Percentiles rank a stretch among this genome's conserved stretches.
Conservation (phyloP, 2,329 filamentous ascomycete genomes). For the Zasmidium angulare region DNA sequence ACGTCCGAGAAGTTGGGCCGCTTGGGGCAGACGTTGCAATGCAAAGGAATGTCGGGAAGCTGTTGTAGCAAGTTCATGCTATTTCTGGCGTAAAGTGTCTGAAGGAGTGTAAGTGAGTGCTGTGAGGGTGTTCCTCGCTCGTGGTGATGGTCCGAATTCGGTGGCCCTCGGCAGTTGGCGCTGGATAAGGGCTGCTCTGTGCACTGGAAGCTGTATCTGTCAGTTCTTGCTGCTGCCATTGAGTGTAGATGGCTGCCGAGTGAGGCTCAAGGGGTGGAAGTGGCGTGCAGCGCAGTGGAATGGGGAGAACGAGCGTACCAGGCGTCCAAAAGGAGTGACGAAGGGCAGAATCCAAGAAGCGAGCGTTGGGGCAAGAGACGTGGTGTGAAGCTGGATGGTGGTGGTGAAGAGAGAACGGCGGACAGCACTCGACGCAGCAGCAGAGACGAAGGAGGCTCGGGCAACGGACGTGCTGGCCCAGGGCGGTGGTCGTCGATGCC, state of each 20-base stretch:
- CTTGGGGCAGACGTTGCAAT: constrained; percentile 81
- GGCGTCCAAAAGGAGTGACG: constrained; percentile 29
- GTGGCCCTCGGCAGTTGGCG: not conserved
- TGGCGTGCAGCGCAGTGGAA: not conserved
- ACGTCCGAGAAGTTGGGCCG: constrained; percentile 81
- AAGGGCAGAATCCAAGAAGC: constrained; percentile 22
- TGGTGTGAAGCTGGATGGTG: constrained; percentile 16
- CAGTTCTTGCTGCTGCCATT: constrained; percentile 4
- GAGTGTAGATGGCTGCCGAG: not conserved
- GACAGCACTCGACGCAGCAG: no score
- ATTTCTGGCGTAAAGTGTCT: not conserved
- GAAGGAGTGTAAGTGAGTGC: constrained; percentile 3
- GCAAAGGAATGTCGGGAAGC: constrained; percentile 60
- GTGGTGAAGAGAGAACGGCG: constrained; percentile 6
- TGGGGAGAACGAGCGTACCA: not conserved
- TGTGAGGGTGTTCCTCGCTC: not conserved
- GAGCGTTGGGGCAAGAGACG: constrained; percentile 12
- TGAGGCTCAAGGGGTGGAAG: constrained; percentile 5
- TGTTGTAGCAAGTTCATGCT: constrained; percentile 34
- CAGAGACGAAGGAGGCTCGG: not conserved
- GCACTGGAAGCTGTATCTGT: not conserved
- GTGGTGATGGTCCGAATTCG: not conserved
- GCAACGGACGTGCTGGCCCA: not conserved
- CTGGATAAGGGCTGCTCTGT: not conserved
- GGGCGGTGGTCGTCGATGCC: not conserved